phyloP scores from a whole-genome alignment of 352 stramenopile genomes.

The Nothophytophthora sp. region DNA sequence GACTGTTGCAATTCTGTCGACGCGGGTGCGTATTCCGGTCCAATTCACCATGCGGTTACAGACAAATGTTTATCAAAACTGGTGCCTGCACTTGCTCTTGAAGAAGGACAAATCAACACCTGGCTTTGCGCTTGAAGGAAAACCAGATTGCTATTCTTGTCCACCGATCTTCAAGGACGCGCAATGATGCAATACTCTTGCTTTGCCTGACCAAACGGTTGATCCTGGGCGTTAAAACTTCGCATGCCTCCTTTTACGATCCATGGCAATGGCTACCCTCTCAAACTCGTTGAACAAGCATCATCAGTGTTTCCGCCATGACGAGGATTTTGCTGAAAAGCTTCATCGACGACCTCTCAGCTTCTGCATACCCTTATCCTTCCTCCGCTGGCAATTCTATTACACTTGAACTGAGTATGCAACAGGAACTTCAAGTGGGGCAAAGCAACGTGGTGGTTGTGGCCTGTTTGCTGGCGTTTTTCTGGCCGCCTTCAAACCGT shows the following conservation, averaged over 20 bases:
- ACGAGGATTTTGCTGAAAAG: no score
- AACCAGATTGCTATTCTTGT: no score
- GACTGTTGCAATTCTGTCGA: no score
- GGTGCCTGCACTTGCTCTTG: not conserved
- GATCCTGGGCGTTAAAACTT: not conserved
- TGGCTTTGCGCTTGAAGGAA: not conserved
- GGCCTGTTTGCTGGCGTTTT: no score
- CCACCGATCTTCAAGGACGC: no score
- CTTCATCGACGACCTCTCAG: not conserved
- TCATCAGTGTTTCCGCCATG: not conserved
- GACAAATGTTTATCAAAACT: not conserved
- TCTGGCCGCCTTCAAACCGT: constrained; percentile 1
- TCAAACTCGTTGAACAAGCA: constrained; percentile 1
- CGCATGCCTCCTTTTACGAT: not conserved
- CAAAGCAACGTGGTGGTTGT: constrained; percentile 15
- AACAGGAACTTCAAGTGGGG: constrained; percentile 13
- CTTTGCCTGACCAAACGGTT: not conserved
- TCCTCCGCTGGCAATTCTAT: not conserved
- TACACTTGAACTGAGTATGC: constrained; percentile 13
- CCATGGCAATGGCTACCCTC: constrained; percentile 1
- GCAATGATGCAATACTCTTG: not conserved
- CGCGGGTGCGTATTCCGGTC: no score
- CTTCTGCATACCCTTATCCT: not conserved
- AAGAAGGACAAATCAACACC: not conserved
- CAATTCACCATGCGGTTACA: not conserved